Percentiles rank a stretch among this genome's conserved stretches.
Conservation (phyloP, 2,329 filamentous ascomycete genomes). For the Penicillium sp. region DNA sequence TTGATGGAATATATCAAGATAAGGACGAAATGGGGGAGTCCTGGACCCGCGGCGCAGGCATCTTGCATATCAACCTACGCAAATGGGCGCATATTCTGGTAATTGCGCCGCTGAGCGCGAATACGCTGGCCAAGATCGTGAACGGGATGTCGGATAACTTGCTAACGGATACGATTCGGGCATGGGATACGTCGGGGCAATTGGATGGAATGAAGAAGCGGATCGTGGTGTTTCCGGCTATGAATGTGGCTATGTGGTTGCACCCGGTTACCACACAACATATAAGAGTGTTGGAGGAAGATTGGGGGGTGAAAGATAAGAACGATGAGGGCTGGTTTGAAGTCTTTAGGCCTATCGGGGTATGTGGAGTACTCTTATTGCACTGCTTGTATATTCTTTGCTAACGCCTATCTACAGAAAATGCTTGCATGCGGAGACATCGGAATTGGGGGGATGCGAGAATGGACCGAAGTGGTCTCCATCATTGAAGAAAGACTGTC, state of each 20-base stretch:
- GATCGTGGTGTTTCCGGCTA: constrained; percentile 78
- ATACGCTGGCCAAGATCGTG: constrained; percentile 82
- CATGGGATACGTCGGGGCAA: constrained; percentile 80
- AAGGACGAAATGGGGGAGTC: constrained; percentile 81
- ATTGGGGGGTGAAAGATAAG: constrained; percentile 67
- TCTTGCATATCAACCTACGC: constrained; percentile 88
- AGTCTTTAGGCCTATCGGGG: constrained; percentile 69
- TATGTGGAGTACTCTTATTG: neutral
- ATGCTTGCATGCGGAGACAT: constrained; percentile 82
- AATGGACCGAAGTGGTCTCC: constrained; percentile 76
- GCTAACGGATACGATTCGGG: constrained; percentile 74
- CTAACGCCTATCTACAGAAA: constrained; percentile 59
- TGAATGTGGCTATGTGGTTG: constrained; percentile 91
- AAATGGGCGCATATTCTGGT: constrained; percentile 82
- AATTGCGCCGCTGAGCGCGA: constrained; percentile 81
- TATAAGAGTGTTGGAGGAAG: constrained; percentile 70
- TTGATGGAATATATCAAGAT: constrained; percentile 82
- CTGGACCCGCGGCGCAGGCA: constrained; percentile 78
- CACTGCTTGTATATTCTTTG: neutral
- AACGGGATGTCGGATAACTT: constrained; percentile 80
- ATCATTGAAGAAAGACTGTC: constrained; percentile 60
- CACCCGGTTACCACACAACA: constrained; percentile 82
- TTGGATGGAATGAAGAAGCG: constrained; percentile 65
- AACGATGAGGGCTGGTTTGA: constrained; percentile 66
- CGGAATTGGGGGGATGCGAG: constrained; percentile 81